Evolutionary conservation across 1,139 yeast genomes (phyloP).

Genomic region (Meyerozyma smithsonii): DNA sequence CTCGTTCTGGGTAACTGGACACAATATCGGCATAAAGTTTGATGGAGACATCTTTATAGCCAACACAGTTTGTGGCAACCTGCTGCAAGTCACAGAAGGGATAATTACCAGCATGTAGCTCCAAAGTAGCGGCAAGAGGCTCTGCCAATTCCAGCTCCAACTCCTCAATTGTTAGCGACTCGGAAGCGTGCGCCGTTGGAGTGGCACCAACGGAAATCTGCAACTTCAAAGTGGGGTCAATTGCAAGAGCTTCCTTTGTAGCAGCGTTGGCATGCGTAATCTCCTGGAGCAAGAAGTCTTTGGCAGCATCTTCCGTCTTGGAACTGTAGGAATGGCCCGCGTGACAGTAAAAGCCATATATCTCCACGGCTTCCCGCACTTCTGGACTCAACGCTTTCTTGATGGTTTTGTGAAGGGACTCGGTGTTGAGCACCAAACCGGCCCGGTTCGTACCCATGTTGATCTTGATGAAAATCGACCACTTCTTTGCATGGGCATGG

Average conservation of each 20-base stretch:
- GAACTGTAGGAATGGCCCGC: constrained; percentile 73
- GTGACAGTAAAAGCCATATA: constrained; percentile 73
- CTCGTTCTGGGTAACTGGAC: constrained; percentile 53
- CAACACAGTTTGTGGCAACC: constrained; percentile 58
- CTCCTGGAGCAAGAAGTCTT: constrained; percentile 47
- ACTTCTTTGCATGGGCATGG: constrained; percentile 24
- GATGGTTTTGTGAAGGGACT: constrained; percentile 25
- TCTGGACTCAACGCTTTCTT: constrained; percentile 19
- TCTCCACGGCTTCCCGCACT: constrained; percentile 25
- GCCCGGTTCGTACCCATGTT: constrained; percentile 65
- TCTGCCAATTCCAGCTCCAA: constrained; percentile 18
- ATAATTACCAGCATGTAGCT: constrained; percentile 78
- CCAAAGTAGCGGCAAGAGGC: constrained; percentile 46
- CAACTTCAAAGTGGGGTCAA: constrained; percentile 25
- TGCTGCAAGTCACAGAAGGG: constrained; percentile 74
- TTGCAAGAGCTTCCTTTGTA: constrained; percentile 31
- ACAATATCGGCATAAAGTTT: constrained; percentile 60
- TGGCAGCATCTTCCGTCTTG: constrained; percentile 43
- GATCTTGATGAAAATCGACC: constrained; percentile 56
- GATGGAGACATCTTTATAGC: constrained; percentile 46
- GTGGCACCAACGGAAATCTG: constrained; percentile 72
- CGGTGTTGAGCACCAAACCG: constrained; percentile 41
- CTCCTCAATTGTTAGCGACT: constrained; percentile 19
- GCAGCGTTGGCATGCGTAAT: constrained; percentile 54
- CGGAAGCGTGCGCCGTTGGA: constrained; percentile 70